A percentile compares a stretch with the other conserved stretches of the same genome.
phyloP scores from a whole-genome alignment of 2,329 filamentous ascomycete genomes.

The Tolypocladium album region DNA sequence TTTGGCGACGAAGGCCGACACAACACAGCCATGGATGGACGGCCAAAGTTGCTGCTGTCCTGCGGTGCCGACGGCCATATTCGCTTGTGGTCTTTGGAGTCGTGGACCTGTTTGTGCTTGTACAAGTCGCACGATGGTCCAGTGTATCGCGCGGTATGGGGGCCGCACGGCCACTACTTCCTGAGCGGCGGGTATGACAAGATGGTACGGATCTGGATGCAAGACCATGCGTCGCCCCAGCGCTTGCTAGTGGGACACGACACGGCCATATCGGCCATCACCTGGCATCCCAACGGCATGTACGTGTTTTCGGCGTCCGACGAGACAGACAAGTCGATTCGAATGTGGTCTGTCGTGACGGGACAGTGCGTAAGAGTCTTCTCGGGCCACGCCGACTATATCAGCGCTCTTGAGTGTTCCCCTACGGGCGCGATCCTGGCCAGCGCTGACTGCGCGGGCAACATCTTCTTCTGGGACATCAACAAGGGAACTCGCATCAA shows the following conservation, averaged over 20 bases:
- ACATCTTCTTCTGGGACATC: conserved; percentile 91
- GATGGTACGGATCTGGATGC: conserved; percentile 82
- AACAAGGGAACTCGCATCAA: conserved; percentile 79
- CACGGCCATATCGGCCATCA: conserved; percentile 79
- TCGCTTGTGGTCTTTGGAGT: conserved; percentile 85
- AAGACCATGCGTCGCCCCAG: conserved; percentile 82
- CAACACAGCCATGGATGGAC: conserved; percentile 34
- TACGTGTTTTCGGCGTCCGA: conserved; percentile 91
- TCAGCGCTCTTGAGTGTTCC: conserved; percentile 75
- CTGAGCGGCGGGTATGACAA: conserved; percentile 79
- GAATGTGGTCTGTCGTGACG: conserved; percentile 93
- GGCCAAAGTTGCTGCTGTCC: conserved; percentile 71
- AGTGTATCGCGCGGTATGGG: conserved; percentile 80
- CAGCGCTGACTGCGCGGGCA: conserved; percentile 77
- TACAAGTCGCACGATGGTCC: conserved; percentile 91
- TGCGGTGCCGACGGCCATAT: conserved; percentile 80
- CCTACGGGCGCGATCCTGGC: conserved; percentile 86
- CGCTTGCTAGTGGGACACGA: conserved; percentile 89
- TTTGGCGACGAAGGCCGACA: conserved; percentile 37
- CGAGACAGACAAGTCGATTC: conserved; percentile 75
- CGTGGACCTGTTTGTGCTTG: conserved; percentile 84
- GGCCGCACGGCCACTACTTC: conserved; percentile 93
- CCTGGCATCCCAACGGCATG: conserved; percentile 88
- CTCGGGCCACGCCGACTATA: conserved; percentile 79
- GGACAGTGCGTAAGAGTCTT: conserved; percentile 86